phyloP scores from a whole-genome alignment of 2,329 filamentous ascomycete genomes.

The Fusarium sp. region DNA sequence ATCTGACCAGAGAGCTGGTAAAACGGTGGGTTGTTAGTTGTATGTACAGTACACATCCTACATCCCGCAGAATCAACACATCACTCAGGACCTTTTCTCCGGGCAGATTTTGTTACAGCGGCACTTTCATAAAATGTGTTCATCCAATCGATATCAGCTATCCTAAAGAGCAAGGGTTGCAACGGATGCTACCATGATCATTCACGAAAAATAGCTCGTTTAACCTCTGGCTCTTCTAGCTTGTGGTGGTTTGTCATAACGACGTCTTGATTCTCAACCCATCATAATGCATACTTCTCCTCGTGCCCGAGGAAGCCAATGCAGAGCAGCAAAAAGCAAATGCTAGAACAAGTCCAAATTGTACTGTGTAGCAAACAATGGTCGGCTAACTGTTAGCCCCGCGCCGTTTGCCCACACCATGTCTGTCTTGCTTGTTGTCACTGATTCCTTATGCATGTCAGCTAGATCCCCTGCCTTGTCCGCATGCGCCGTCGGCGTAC shows the following conservation, averaged over 20 bases:
- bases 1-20: slow-evolving; percentile 49
- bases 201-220: background rate
- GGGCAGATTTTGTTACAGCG: background rate
- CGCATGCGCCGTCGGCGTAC: background rate
- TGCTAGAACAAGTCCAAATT: slow-evolving; percentile 7
- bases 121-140: background rate
- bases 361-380: slow-evolving; percentile 37
- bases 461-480: slow-evolving; percentile 19
- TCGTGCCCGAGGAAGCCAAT: slow-evolving; percentile 12
- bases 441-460: slow-evolving; percentile 36
- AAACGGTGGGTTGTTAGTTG: slow-evolving; percentile 40
- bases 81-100: background rate
- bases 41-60: slow-evolving; percentile 17
- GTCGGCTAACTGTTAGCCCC: slow-evolving; percentile 38
- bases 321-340: slow-evolving; percentile 4
- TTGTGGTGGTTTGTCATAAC: slow-evolving; percentile 16
- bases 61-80: background rate
- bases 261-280: slow-evolving; percentile 11
- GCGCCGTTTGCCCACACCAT: slow-evolving; percentile 28
- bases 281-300: slow-evolving; percentile 31
- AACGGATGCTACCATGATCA: background rate
- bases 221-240: slow-evolving; percentile 8
- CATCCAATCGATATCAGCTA: background rate
- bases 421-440: slow-evolving; percentile 20
- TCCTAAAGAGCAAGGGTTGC: background rate